These are phyloP conservation scores for Apiospora saccharicola DNA, from an alignment of 2,329 filamentous ascomycete species.

Conservation along the genomic window DNA sequence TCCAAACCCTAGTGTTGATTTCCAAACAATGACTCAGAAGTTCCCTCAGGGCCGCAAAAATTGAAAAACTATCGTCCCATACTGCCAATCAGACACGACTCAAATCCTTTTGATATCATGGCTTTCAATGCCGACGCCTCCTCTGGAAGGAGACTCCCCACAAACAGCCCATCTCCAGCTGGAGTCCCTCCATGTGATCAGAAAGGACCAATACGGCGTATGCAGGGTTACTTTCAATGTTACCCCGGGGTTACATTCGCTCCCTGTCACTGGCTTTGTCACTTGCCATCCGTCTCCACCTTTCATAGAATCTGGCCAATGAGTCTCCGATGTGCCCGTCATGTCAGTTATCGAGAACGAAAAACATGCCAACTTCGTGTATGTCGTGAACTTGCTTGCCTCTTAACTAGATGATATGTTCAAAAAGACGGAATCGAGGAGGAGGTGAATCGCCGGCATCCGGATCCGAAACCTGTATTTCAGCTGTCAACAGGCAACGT, in stretches of 20 bases:
- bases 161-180: neutral
- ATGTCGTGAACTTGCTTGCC: neutral
- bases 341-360: neutral
- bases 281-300: neutral
- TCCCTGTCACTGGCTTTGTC: neutral
- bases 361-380: neutral
- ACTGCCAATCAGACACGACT: neutral
- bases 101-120: neutral
- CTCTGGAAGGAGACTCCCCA: neutral
- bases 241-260: constrained; percentile 10
- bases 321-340: neutral
- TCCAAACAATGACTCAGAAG: neutral
- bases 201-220: neutral
- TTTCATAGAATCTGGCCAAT: neutral
- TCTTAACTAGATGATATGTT: neutral
- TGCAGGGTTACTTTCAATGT: neutral
- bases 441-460: too few relatives aligned
- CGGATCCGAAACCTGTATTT: too few relatives aligned
- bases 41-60: neutral
- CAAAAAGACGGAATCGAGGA: too few relatives aligned
- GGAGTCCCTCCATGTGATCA: neutral
- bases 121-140: neutral
- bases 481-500: neutral
- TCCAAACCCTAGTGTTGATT: too few relatives aligned
- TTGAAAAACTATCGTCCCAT: too few relatives aligned